These are phyloP conservation scores for Mycena galericulata DNA, from an alignment of 768 basidiomycete species.

Conservation along the genomic window DNA sequence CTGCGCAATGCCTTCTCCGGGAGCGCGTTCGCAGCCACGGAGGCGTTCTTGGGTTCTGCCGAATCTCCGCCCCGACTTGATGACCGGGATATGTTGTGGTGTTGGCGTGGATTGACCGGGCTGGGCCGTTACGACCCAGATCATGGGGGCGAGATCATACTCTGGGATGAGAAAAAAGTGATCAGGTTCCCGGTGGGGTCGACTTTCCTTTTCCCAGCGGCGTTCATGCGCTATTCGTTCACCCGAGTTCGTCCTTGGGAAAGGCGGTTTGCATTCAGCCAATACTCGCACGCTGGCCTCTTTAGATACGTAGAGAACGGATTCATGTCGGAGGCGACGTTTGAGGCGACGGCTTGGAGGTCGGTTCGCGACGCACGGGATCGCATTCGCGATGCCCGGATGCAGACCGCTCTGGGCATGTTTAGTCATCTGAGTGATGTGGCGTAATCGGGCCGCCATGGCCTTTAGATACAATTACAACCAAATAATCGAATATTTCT, in stretches of 20 bases:
- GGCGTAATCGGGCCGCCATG: too few species aligned
- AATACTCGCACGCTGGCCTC: not conserved
- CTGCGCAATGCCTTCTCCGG: not conserved
- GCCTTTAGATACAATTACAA: too few species aligned
- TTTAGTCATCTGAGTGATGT: too few species aligned
- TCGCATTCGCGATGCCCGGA: too few species aligned
- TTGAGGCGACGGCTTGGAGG: slow-evolving; percentile 1
- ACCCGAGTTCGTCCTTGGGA: not conserved
- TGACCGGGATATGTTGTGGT: not conserved
- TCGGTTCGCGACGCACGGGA: too few species aligned
- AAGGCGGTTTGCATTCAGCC: not conserved
- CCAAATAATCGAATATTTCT: too few species aligned
- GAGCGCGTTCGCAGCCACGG: not conserved
- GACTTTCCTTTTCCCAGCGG: not conserved
- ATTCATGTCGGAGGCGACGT: too few species aligned
- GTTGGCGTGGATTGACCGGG: not conserved
- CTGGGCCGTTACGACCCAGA: too few species aligned
- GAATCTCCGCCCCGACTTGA: not conserved
- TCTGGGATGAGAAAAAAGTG: too few species aligned
- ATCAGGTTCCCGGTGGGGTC: not conserved
- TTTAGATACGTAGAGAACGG: not conserved
- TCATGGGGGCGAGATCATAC: too few species aligned
- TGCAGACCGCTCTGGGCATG: too few species aligned
- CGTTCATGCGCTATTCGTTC: slow-evolving; percentile 1
- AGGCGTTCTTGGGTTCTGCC: not conserved